Conservation (phyloP, 1,284 basidiomycete species). For the Ceraceosorus bombacis region DNA sequence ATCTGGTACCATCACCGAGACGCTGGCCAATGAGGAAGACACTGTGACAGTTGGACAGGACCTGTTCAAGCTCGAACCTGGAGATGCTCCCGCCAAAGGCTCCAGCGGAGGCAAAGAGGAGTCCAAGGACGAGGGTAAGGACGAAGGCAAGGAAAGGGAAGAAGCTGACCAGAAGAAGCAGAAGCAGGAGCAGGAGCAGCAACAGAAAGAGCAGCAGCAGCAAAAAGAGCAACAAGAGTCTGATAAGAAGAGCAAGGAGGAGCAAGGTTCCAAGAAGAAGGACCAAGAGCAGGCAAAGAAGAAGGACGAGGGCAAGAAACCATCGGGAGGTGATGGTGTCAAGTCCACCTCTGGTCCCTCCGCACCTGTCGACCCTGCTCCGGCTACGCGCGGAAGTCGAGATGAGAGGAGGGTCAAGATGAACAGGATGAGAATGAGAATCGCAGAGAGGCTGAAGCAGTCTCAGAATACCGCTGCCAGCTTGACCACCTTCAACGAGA, state of each 20-base stretch:
- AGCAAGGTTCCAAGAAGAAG: slow-evolving; percentile 38
- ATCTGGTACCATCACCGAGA: slow-evolving; percentile 78
- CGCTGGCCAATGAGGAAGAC: slow-evolving; percentile 82
- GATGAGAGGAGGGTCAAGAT: slow-evolving; percentile 71
- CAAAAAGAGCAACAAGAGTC: slow-evolving; percentile 42
- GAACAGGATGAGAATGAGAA: slow-evolving; percentile 76
- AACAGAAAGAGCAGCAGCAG: slow-evolving; percentile 46
- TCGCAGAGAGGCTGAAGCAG: slow-evolving; percentile 94
- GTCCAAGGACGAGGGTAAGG: slow-evolving; percentile 50
- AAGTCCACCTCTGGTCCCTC: not conserved
- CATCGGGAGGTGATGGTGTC: no score
- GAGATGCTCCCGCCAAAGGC: slow-evolving; percentile 57
- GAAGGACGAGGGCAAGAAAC: slow-evolving; percentile 25
- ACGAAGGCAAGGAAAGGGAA: slow-evolving; percentile 45
- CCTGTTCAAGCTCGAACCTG: slow-evolving; percentile 81
- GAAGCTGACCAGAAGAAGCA: slow-evolving; percentile 50
- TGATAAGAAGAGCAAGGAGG: slow-evolving; percentile 28
- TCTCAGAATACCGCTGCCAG: slow-evolving; percentile 96
- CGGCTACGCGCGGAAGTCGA: slow-evolving; percentile 51
- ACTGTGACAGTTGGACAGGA: slow-evolving; percentile 93
- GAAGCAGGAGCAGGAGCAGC: slow-evolving; percentile 48
- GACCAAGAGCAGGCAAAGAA: slow-evolving; percentile 42
- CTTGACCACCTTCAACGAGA: slow-evolving; percentile 97
- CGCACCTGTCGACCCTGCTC: slow-evolving; percentile 4
- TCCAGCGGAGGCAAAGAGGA: slow-evolving; percentile 45